Evolutionary conservation across 2,329 filamentous ascomycete genomes (phyloP), one percentile per base, ranked within the genome.

Genomic region (Fusarium verticillioides): DNA sequence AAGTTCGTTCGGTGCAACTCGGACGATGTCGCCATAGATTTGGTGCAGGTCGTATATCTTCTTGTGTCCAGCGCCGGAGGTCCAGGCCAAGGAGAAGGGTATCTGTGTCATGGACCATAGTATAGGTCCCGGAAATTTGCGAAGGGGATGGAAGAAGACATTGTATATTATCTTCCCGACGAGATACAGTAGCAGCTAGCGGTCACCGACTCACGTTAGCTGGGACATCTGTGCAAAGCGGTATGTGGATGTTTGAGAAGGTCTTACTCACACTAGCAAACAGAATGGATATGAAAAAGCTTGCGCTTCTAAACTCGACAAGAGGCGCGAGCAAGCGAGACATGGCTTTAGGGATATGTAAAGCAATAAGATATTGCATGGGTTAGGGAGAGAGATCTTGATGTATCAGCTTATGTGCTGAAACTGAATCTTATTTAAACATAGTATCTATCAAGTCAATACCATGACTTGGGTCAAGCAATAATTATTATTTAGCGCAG

Each of bases 231-330:
- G 21, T n/a, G 21, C 8, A 15, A 42, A 15, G 4, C 21, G 10
- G 9, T 4, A 16, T 7, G 11, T 43, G 1, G 5, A 16, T 23
- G 15, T 16, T 23, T 23, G 9, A 43, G 15, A 23, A 18, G 3
- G 0, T 15, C 5, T 5, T 0, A 26, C 42, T 44, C 7, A 44
- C 42, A 16, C 7, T 26, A 10, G n/a, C 0, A 23, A 23, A 4
- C 15, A 44, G 10, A 44, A 44, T 18, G 1, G 3, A 18, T 4
- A 26, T 4, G 10, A 8, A 26, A 18, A 8, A 44, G 42, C 42
- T 44, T 23, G 15, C 15, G 42, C 15, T 18, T 43, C 6, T 43
- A 11, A 15, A 23, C 42, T 43, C 15, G 23, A 18, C 2, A 2
- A 43, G 42, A 23, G n/a, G 23, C 7, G 6, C 1, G 7, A 43